Conservation (phyloP, 495 filamentous ascomycete genomes). For the Aspergillus nidulans region DNA sequence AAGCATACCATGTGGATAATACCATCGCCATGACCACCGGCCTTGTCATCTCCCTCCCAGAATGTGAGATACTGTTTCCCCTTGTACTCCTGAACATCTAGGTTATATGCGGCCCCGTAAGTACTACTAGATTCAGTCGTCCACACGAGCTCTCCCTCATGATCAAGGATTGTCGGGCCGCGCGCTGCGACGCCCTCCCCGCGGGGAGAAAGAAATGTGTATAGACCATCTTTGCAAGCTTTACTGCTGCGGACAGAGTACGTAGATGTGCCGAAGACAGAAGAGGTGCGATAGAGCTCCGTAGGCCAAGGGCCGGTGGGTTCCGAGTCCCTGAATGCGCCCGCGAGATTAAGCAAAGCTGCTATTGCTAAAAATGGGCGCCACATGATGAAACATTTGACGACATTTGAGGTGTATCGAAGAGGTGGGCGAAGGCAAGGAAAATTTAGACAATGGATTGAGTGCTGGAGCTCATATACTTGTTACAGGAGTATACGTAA, state of each 20-base stretch:
- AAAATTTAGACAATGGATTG: background rate
- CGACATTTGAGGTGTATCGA: background rate
- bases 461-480: background rate
- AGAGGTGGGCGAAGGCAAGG: background rate
- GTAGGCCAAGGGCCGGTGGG: slow-evolving; percentile 35
- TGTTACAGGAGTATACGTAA: background rate
- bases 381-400: slow-evolving; percentile 13
- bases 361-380: slow-evolving; percentile 4
- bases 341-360: background rate
- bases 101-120: slow-evolving; percentile 35
- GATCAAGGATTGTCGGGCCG: slow-evolving; percentile 43
- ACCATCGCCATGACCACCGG: slow-evolving; percentile 46
- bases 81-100: slow-evolving; percentile 37
- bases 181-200: slow-evolving; percentile 31
- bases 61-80: slow-evolving; percentile 46
- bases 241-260: slow-evolving; percentile 30
- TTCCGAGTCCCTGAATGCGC: slow-evolving; percentile 14
- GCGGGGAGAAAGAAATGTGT: slow-evolving; percentile 41
- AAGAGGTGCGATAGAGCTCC: slow-evolving; percentile 35
- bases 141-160: slow-evolving; percentile 42
- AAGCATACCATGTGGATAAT: slow-evolving; percentile 46
- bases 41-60: slow-evolving; percentile 46
- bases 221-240: slow-evolving; percentile 32
- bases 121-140: slow-evolving; percentile 16
- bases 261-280: slow-evolving; percentile 32